Evolutionary conservation across 176 grass and related monocot species (phyloP).

Genomic region (Oryza nivara): DNA sequence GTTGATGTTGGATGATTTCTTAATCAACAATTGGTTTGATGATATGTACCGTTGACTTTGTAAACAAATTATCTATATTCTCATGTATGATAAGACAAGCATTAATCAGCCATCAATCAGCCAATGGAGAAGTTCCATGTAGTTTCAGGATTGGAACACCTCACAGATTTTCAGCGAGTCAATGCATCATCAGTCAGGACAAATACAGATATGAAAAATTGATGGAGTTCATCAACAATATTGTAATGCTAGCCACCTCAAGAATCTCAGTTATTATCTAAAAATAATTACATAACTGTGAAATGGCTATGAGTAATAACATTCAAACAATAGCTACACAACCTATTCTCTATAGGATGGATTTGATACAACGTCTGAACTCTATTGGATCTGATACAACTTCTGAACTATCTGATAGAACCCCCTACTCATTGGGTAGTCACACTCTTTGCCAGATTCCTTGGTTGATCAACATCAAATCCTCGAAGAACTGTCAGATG

Average conservation of each 20-base stretch:
- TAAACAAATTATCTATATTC: background rate
- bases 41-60: slow-evolving; percentile 11
- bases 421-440: background rate
- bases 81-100: background rate
- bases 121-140: slow-evolving; percentile 5
- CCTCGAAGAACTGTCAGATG: background rate
- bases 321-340: background rate
- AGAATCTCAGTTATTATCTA: slow-evolving; percentile 10
- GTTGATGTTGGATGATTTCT: background rate
- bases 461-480: background rate
- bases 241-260: background rate
- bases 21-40: slow-evolving; percentile 8
- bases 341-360: background rate
- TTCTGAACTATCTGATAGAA: background rate
- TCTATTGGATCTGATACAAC: background rate
- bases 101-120: background rate
- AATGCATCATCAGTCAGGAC: background rate
- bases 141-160: background rate
- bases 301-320: background rate
- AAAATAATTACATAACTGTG: background rate
- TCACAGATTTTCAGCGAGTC: background rate
- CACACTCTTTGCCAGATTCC: background rate
- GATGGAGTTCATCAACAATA: background rate
- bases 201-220: background rate
- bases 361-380: background rate